Conservation (phyloP, 306 rosid genomes). For the Gynostemma pentaphyllum region DNA sequence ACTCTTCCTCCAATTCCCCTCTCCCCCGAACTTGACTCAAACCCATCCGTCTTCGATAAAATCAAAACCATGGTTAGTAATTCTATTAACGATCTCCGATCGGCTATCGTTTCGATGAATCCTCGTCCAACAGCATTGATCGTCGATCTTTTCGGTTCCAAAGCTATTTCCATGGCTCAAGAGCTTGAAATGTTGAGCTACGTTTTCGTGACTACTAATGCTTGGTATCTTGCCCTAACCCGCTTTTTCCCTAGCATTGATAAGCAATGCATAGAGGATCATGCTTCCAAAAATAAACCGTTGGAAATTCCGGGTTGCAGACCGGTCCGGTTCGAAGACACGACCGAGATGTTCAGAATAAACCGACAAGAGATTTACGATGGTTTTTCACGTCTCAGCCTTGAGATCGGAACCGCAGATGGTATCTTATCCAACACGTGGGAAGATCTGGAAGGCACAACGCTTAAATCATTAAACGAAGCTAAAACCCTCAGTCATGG, state of each 20-base stretch:
- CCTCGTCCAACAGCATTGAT: conserved; percentile 3
- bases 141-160: conserved; percentile 7
- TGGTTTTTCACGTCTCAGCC: not conserved
- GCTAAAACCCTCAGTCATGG: not conserved
- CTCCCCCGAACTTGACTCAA: not conserved
- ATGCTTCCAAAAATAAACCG: not conserved
- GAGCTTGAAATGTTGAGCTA: conserved; percentile 5
- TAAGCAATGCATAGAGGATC: not conserved
- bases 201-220: not conserved
- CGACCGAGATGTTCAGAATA: not conserved
- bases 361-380: not conserved
- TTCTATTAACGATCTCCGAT: not conserved
- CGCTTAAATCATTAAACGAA: not conserved
- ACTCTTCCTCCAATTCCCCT: not conserved
- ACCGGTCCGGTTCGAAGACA: not conserved
- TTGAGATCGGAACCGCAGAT: not conserved
- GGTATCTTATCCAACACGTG: conserved; percentile 6
- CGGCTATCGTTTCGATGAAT: not conserved
- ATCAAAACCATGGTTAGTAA: not conserved
- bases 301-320: conserved; percentile 3
- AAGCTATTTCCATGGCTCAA: not conserved
- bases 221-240: not conserved
- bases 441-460: conserved; percentile 4
- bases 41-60: not conserved
- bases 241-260: not conserved